These are phyloP conservation scores for Aspergillus asperescens DNA, from an alignment of 495 filamentous ascomycete genomes.

Conservation along the genomic window DNA sequence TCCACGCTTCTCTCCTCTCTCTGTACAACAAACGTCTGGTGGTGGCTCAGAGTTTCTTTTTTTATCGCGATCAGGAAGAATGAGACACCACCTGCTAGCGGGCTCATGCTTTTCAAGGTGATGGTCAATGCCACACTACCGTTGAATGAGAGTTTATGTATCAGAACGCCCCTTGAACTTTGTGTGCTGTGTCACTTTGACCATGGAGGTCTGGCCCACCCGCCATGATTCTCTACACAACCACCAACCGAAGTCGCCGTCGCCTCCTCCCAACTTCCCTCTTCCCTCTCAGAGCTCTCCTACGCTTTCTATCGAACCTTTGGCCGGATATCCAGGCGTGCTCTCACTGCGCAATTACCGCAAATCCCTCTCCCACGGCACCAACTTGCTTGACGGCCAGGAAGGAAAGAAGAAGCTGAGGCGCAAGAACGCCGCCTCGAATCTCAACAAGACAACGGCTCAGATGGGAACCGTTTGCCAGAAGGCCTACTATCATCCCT, in stretches of 20 bases:
- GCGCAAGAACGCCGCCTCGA: slow-evolving; percentile 34
- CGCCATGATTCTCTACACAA: slow-evolving; percentile 2
- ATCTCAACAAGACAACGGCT: slow-evolving; percentile 27
- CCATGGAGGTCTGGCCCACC: slow-evolving; percentile 4
- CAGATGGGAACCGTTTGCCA: slow-evolving; percentile 10
- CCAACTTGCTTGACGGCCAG: slow-evolving; percentile 10
- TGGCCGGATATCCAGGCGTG: slow-evolving; percentile 12
- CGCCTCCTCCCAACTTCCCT: slow-evolving; percentile 2
- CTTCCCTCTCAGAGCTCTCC: slow-evolving; percentile 7
- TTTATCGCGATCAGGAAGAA: neutral
- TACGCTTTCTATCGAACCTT: slow-evolving; percentile 5
- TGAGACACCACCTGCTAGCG: neutral
- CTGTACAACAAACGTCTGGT: neutral
- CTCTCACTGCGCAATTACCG: slow-evolving; percentile 28
- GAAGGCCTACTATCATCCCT: slow-evolving; percentile 19
- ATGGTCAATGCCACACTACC: neutral
- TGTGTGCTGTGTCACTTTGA: slow-evolving; percentile 10
- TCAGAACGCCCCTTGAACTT: neutral
- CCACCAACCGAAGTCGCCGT: neutral
- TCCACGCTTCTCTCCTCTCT: slow-evolving; percentile 7
- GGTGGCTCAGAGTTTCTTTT: slow-evolving; percentile 6
- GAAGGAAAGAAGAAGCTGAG: slow-evolving; percentile 28
- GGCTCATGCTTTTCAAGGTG: neutral
- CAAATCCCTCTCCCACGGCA: slow-evolving; percentile 18
- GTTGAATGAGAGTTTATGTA: too few relatives aligned